These are phyloP conservation scores for Parsonsia alboflavescens DNA, from an alignment of 257 asterid species.

Conservation along the genomic window DNA sequence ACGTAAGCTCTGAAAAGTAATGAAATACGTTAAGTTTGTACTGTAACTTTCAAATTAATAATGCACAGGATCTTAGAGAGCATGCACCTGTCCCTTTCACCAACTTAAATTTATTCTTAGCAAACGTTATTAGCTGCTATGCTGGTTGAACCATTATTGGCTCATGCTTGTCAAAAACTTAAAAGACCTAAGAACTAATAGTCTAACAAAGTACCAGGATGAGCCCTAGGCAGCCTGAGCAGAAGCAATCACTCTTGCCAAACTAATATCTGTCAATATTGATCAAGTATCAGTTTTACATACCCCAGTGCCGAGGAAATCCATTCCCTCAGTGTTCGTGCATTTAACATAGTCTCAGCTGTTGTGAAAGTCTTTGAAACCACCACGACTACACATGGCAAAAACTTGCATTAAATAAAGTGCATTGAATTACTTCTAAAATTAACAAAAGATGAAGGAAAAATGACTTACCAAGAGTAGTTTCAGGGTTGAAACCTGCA, in stretches of 20 bases:
- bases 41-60: not conserved
- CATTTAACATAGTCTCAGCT: slow-evolving; percentile 98
- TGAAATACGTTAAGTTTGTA: not conserved
- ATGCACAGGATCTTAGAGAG: not conserved
- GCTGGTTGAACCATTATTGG: not conserved
- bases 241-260: not conserved
- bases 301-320: slow-evolving; percentile 89
- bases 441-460: slow-evolving; percentile 3
- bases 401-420: slow-evolving; percentile 6
- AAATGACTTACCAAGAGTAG: slow-evolving; percentile 68
- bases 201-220: not conserved
- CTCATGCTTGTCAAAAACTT: not conserved
- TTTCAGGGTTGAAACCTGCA: slow-evolving; percentile 85
- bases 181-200: not conserved
- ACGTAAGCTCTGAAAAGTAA: not conserved
- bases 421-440: not conserved
- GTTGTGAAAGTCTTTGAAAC: slow-evolving; percentile 98
- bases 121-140: not conserved
- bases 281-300: slow-evolving; percentile 20
- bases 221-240: not conserved
- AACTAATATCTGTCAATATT: not conserved
- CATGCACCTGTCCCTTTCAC: not conserved
- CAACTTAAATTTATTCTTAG: not conserved
- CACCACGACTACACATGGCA: slow-evolving; percentile 67
- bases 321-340: slow-evolving; percentile 98